Percentiles rank a stretch among this genome's conserved stretches.
Evolutionary conservation across 192 early-diverging fungal species (phyloP).

Genomic region (Coemansia sp.): DNA sequence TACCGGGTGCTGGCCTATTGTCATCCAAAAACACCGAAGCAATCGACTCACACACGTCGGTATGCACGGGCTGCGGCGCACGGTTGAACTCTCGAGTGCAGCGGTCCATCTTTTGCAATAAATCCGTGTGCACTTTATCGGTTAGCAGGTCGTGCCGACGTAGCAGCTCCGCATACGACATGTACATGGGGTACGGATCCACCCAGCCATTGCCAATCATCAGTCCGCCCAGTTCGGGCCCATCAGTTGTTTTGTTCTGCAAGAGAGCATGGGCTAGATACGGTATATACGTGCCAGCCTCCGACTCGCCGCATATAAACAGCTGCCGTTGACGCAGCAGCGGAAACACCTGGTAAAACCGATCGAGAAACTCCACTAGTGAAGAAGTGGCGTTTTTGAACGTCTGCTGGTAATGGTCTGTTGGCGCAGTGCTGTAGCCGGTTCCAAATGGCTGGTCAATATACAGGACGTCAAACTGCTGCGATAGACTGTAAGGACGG

Average conservation of each 20-base stretch:
- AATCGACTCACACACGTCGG: constrained; percentile 35
- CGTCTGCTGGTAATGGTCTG: constrained; percentile 14
- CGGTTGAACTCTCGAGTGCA: constrained; percentile 41
- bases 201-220: constrained; percentile 79
- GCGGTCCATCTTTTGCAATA: constrained; percentile 27
- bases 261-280: constrained; percentile 62
- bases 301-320: constrained; percentile 74
- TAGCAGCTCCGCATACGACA: constrained; percentile 53
- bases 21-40: constrained; percentile 35
- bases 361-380: constrained; percentile 57
- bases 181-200: constrained; percentile 60
- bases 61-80: constrained; percentile 51
- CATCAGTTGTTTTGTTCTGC: constrained; percentile 24
- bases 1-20: constrained; percentile 30
- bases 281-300: constrained; percentile 70
- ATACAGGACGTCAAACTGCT: constrained; percentile 53
- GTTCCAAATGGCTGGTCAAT: constrained; percentile 71
- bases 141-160: constrained; percentile 35
- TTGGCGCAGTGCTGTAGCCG: constrained; percentile 46
- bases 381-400: constrained; percentile 42
- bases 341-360: constrained; percentile 60
- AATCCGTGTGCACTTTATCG: constrained; percentile 12
- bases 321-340: constrained; percentile 52
- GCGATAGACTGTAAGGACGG: constrained; percentile 43
- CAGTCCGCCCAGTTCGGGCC: constrained; percentile 50